These are phyloP conservation scores for Penicillium daleae DNA, from an alignment of 495 filamentous ascomycete species.

Conservation along the genomic window DNA sequence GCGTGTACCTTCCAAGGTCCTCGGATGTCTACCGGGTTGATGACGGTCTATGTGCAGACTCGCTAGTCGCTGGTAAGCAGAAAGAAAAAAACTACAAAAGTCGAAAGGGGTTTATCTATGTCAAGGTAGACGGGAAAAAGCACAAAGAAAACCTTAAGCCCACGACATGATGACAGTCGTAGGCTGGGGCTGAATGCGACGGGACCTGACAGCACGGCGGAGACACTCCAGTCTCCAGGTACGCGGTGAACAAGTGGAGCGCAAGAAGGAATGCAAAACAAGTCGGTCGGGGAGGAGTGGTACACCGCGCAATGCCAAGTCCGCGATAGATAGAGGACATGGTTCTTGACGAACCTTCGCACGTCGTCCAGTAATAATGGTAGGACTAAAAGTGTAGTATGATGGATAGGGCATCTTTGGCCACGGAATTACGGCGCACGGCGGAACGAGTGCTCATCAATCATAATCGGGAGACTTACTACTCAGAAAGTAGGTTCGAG, in stretches of 20 bases:
- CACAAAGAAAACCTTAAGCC: background rate
- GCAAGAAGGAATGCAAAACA: slow-evolving; percentile 1
- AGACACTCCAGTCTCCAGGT: slow-evolving; percentile 13
- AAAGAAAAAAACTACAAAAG: no score
- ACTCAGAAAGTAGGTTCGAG: background rate
- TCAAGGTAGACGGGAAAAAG: background rate
- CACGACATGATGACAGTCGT: background rate
- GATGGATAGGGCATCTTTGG: background rate
- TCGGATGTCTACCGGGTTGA: slow-evolving; percentile 20
- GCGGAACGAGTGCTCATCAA: slow-evolving; percentile 3
- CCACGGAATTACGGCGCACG: slow-evolving; percentile 1
- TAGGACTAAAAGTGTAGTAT: background rate
- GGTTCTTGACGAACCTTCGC: background rate
- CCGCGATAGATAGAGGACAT: background rate
- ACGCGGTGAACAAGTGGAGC: slow-evolving; percentile 12
- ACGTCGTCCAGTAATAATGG: no score
- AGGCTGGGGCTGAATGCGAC: slow-evolving; percentile 5
- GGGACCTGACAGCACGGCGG: slow-evolving; percentile 16
- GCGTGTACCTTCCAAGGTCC: slow-evolving; percentile 21
- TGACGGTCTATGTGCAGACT: background rate
- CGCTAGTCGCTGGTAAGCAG: no score
- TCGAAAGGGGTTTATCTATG: background rate
- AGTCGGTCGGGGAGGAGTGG: background rate
- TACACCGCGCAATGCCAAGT: slow-evolving; percentile 5
- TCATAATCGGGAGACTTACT: background rate